These are phyloP conservation scores for Starmerella floricola DNA, from an alignment of 805 yeast species.

Conservation along the genomic window DNA sequence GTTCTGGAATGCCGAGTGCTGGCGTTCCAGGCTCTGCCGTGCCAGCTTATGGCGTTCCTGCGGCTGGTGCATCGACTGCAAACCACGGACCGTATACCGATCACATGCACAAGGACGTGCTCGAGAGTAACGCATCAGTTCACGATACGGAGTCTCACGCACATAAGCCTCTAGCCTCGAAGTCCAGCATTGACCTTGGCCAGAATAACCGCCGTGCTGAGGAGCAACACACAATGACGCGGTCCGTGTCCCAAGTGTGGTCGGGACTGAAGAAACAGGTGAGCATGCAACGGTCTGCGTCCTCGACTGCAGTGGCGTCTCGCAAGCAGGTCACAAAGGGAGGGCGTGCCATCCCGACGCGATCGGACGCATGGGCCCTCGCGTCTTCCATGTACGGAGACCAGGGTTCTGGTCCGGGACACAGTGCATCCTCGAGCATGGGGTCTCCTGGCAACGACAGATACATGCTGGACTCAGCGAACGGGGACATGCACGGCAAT, in stretches of 20 bases:
- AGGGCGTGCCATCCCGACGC: conserved; percentile 24
- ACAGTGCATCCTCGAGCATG: neutral
- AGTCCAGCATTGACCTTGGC: neutral
- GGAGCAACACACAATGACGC: conserved; percentile 12
- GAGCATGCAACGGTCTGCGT: conserved; percentile 21
- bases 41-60: no score
- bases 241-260: conserved; percentile 21
- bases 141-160: no score
- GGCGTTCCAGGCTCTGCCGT: no score
- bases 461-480: neutral
- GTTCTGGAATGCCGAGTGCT: no score
- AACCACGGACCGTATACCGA: no score
- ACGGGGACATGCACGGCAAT: neutral
- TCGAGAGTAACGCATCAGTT: no score
- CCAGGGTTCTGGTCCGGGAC: neutral
- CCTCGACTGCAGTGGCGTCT: conserved; percentile 10
- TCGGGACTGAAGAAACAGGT: conserved; percentile 20
- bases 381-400: conserved; percentile 4
- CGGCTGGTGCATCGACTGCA: no score
- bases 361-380: conserved; percentile 19
- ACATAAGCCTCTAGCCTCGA: neutral
- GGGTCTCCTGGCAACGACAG: neutral
- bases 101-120: neutral
- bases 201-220: neutral
- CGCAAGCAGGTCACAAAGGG: conserved; percentile 21